Conservation (phyloP, 495 filamentous ascomycete species). For the Neurospora africana region DNA sequence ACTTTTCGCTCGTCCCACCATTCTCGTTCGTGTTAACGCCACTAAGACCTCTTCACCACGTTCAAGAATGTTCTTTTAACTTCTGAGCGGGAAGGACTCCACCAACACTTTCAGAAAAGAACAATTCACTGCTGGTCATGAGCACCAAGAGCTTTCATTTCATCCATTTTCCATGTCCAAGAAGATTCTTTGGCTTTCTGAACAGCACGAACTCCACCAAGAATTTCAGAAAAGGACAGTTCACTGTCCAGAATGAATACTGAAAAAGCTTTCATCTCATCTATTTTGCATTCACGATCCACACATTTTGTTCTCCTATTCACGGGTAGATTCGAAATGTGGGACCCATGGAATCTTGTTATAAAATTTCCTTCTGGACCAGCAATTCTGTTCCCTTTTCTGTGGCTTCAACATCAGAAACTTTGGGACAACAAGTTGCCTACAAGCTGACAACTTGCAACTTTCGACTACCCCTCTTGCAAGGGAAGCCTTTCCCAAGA, state of each 20-base stretch:
- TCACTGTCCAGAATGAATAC: not conserved
- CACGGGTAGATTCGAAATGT: not conserved
- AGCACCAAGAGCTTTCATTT: not conserved
- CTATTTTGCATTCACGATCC: not conserved
- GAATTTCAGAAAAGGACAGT: not conserved
- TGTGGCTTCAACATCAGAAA: not conserved
- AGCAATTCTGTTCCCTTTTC: not conserved
- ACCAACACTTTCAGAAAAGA: not conserved
- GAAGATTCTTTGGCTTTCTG: not conserved
- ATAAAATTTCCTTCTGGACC: not conserved
- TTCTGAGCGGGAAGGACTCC: not conserved
- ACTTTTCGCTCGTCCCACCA: not conserved
- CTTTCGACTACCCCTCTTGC: fast-evolving
- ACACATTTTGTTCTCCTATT: not conserved
- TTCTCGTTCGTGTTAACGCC: not conserved
- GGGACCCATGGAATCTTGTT: not conserved
- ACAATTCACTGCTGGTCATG: not conserved
- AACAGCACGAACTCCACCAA: not conserved
- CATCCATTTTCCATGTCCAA: not conserved
- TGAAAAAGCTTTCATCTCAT: not conserved
- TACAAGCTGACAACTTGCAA: not conserved
- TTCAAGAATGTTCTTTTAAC: not conserved
- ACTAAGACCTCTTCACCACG: not conserved
- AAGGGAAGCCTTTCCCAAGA: not conserved
- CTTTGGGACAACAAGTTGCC: not conserved